Evolutionary conservation across 2,329 filamentous ascomycete species (phyloP), one percentile per base, ranked within the genome.

Genomic region (Dothideomycetes sp.): DNA sequence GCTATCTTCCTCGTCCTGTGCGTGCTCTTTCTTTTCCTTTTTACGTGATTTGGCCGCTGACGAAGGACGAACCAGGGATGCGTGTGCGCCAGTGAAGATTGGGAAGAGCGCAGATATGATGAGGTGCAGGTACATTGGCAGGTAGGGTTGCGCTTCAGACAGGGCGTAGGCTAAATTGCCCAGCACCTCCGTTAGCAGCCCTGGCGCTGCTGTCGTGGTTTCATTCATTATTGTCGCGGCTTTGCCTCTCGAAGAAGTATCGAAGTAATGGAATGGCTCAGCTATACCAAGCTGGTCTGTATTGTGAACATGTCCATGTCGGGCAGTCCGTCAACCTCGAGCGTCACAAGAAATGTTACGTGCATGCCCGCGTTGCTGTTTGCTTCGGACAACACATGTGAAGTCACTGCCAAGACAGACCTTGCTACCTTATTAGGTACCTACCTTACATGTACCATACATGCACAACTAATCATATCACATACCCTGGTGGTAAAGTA

Each of bases 61-160:
- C 0, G 82, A 77, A 1, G 89, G 89, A 14, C 86, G 75, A 11
- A 81, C 79, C 15, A 96, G 73, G 1, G 88, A 83, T n/a, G 83
- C 84, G 59, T 94, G 84, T 7, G 87, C 77, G 35, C 84, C 84
- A 4, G 85, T 71, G 61, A 84, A 91, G 54, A 95, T 94, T 38
- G 87, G 84, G 46, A 83, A 78, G 12, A 94, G 61, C 11, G 87
- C 81, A 19, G 84, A 80, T 44, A 79, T 54, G 39, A 82, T 62
- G 10, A 83, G 64, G 56, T 82, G 79, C 0, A 68, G 51, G 50
- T 79, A 73, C 9, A 73, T 75, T 11, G 72, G 71, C 19, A 79
- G 51, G 16, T 43, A 34, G 4, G 45, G 45, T 30, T 45, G 44
- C 5, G 31, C 31, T 34, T 45, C 32, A 5, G 33, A 27, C 19